Evolutionary conservation across 495 filamentous ascomycete species (phyloP), one percentile per base, ranked within the genome.

Genomic region (Podospora conica): DNA sequence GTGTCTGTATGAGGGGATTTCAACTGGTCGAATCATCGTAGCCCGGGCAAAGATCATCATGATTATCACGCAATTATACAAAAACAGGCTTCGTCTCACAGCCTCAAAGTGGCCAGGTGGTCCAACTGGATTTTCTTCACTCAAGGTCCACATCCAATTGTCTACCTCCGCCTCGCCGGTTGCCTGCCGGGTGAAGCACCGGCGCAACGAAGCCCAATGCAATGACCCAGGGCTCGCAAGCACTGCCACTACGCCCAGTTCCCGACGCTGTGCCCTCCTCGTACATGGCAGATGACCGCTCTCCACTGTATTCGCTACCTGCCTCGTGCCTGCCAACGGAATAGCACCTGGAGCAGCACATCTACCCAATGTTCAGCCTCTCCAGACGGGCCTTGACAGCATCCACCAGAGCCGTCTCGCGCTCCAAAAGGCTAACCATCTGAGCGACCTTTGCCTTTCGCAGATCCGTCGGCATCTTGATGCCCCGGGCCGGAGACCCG

Each of bases 401-500:
- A 65, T 86, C 82, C 27, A 86, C 81, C 62, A 86, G 72, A 9
- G 79, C 81, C 18, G 80, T 76, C 81, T 93, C 89, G 74, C 90
- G 80, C 53, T 91, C 89, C 68, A 93, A 80, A 75, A 92, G 81
- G 63, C 77, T 78, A 81, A 88, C 89, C 11, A 91, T 86, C 75
- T 91, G 86, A 18, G 80, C 79, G 65, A 90, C 75, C 79, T 89
- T 91, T 25, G 83, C 85, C 64, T 84, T 86, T 66, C 90, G 83
- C 53, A 92, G 77, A 55, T 88, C 85, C 57, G 86, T 80, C 9
- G 90, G 89, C 55, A 93, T 86, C 65, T 78, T 82, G 18, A 84
- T 70, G 66, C 70, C 73, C 25, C 68, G 70, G 54, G 67, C 63
- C 60, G 76, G 68, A 29, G 73, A 66, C 29, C 70, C 65, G 54